Percentiles rank a stretch among this genome's conserved stretches.
Evolutionary conservation across 176 grass and related monocot genomes (phyloP).

Genomic region (Phragmites australis): DNA sequence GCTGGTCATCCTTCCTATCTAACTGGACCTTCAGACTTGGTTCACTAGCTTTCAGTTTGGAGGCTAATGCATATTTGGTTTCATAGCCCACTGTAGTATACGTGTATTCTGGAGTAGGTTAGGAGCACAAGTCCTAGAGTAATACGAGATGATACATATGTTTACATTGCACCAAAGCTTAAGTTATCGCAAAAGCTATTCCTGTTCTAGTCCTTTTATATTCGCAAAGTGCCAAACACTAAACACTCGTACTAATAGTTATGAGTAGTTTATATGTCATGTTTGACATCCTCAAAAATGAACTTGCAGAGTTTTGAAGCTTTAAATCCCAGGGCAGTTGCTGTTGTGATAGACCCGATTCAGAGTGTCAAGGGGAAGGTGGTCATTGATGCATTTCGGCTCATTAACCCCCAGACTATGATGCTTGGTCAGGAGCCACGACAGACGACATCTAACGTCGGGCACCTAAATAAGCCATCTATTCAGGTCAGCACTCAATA

Average conservation of each 20-base stretch:
- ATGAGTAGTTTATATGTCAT: not conserved
- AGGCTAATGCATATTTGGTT: not conserved
- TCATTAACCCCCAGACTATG: conserved; percentile 98
- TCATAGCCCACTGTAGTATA: not conserved
- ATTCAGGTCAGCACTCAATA: conserved; percentile 68
- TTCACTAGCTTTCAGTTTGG: not conserved
- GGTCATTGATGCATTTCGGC: conserved; percentile 93
- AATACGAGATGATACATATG: not conserved
- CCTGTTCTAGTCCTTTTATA: not conserved
- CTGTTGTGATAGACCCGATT: conserved; percentile 95
- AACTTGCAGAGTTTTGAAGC: conserved; percentile 88
- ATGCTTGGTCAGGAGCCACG: conserved; percentile 98
- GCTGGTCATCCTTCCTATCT: no score
- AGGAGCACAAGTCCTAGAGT: not conserved
- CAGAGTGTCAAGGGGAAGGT: conserved; percentile 99
- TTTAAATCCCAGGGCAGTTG: conserved; percentile 87
- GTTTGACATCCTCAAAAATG: conserved; percentile 30
- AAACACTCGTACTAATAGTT: not conserved
- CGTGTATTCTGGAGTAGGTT: not conserved
- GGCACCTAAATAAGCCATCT: conserved; percentile 94
- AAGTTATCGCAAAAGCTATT: not conserved
- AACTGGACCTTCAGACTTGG: not conserved
- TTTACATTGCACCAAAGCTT: not conserved
- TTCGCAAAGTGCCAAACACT: not conserved
- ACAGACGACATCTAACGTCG: conserved; percentile 94